phyloP scores from a whole-genome alignment of 352 stramenopile genomes.

The Phytopythium boreale region DNA sequence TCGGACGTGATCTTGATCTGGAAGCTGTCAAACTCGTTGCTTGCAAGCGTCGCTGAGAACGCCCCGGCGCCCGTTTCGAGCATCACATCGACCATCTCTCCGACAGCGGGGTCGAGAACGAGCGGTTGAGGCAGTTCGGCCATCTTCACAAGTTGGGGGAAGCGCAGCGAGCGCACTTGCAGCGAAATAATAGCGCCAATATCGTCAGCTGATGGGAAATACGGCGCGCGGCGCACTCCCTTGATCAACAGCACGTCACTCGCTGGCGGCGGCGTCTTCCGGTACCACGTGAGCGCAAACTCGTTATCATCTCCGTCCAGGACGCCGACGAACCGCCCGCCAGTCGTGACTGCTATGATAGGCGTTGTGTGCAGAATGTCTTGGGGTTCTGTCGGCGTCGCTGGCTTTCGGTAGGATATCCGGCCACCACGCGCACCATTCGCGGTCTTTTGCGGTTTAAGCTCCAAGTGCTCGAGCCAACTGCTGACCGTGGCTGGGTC shows the following conservation, averaged over 20 bases:
- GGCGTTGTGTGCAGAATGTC: conserved; percentile 47
- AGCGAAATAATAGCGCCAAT: conserved; percentile 52
- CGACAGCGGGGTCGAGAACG: conserved; percentile 55
- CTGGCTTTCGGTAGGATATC: conserved; percentile 1
- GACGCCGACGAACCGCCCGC: conserved; percentile 45
- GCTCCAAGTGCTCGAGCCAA: conserved; percentile 57
- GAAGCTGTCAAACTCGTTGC: conserved; percentile 78
- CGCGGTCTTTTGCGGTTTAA: conserved; percentile 38
- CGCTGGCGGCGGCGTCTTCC: conserved; percentile 34
- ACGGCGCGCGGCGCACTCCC: conserved; percentile 44
- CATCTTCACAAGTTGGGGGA: conserved; percentile 49
- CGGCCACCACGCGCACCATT: conserved; percentile 15
- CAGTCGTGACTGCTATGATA: conserved; percentile 49
- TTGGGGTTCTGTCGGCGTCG: background rate
- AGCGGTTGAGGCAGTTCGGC: conserved; percentile 49
- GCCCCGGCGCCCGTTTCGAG: conserved; percentile 63
- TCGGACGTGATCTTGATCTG: conserved; percentile 71
- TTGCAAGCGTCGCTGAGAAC: conserved; percentile 77
- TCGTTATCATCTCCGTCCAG: conserved; percentile 60
- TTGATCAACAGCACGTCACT: conserved; percentile 71
- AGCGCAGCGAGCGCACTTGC: conserved; percentile 64
- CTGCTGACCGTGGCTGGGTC: conserved; percentile 49
- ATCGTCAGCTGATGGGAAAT: conserved; percentile 73
- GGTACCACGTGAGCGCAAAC: conserved; percentile 68
- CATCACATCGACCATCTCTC: conserved; percentile 69